Percentiles rank a stretch among this genome's conserved stretches.
phyloP scores from a whole-genome alignment of 768 basidiomycete species.

The Daedaleopsis nitida region DNA sequence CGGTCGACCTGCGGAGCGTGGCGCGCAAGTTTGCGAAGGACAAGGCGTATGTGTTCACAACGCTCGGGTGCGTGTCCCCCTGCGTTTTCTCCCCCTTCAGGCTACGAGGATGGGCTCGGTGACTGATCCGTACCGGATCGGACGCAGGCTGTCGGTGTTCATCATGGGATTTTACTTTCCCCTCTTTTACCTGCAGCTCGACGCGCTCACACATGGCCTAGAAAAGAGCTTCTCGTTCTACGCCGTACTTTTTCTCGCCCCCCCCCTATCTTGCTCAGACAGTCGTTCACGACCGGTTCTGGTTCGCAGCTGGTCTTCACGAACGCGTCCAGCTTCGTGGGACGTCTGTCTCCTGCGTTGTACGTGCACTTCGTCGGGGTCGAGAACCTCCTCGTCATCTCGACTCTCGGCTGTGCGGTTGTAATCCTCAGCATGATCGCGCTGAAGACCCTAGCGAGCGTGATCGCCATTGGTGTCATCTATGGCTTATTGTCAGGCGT shows the following conservation, averaged over 20 bases:
- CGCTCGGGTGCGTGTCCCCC: slow-evolving; percentile 25
- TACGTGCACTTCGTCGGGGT: slow-evolving; percentile 33
- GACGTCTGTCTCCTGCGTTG: slow-evolving; percentile 33
- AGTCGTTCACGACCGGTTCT: not conserved
- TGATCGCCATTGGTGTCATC: slow-evolving; percentile 35
- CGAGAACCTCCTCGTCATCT: slow-evolving; percentile 30
- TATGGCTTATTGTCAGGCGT: slow-evolving; percentile 41
- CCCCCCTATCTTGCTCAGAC: not conserved
- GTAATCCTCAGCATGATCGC: slow-evolving; percentile 35
- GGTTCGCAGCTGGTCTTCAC: slow-evolving; percentile 28
- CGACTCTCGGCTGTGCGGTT: slow-evolving; percentile 25
- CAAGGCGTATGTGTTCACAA: slow-evolving; percentile 26
- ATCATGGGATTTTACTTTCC: slow-evolving; percentile 29
- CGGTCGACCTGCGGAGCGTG: slow-evolving; percentile 10
- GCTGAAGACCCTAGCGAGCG: slow-evolving; percentile 26
- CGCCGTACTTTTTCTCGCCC: slow-evolving; percentile 17
- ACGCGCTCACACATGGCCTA: slow-evolving; percentile 21
- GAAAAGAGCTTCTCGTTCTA: slow-evolving; percentile 29
- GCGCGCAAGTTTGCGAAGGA: slow-evolving; percentile 28
- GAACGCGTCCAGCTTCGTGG: slow-evolving; percentile 32
- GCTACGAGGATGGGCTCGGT: not conserved
- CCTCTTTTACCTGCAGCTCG: slow-evolving; percentile 30
- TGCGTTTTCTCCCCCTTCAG: too few species aligned
- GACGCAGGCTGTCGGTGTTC: slow-evolving; percentile 17
- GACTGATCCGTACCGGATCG: not conserved